Evolutionary conservation across 2,329 filamentous ascomycete species (phyloP).

Genomic region (Aspergillus thermomutatus): DNA sequence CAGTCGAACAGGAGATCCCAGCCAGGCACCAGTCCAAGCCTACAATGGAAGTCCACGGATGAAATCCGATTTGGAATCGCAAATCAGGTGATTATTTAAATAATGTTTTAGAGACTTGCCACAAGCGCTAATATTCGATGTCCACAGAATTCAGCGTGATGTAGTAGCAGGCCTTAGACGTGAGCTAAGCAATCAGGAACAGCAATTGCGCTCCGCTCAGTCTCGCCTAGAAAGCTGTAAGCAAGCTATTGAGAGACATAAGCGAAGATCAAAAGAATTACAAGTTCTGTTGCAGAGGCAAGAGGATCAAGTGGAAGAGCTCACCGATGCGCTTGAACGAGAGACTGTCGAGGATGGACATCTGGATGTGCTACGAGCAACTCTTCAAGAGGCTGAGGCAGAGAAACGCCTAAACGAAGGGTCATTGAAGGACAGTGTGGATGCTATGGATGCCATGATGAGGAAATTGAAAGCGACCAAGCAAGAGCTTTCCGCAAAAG

Average conservation of each 20-base stretch:
- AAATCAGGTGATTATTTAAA: constrained; percentile 50
- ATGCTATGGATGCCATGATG: constrained; percentile 44
- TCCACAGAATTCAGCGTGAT: constrained; percentile 43
- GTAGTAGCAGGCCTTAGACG: constrained; percentile 52
- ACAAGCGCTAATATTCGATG: constrained; percentile 2
- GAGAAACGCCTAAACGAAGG: constrained; percentile 42
- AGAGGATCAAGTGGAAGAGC: constrained; percentile 60
- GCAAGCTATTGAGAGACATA: constrained; percentile 50
- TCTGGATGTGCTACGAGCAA: constrained; percentile 56
- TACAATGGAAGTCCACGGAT: constrained; percentile 64
- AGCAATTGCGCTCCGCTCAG: constrained; percentile 47
- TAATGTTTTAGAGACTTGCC: neutral
- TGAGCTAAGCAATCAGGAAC: constrained; percentile 54
- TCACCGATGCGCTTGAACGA: constrained; percentile 63
- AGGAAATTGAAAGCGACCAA: constrained; percentile 33
- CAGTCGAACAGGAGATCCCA: constrained; percentile 47
- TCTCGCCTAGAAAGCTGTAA: constrained; percentile 50
- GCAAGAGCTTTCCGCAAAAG: constrained; percentile 34
- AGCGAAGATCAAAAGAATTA: constrained; percentile 47
- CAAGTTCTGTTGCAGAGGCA: constrained; percentile 57
- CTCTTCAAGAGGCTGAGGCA: constrained; percentile 57
- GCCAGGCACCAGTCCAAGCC: constrained; percentile 52
- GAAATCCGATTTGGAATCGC: constrained; percentile 69
- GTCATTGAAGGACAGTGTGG: constrained; percentile 49
- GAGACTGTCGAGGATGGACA: constrained; percentile 62